Evolutionary conservation across 345 rosid species (phyloP).

Genomic region (Rhizophora mangle): DNA sequence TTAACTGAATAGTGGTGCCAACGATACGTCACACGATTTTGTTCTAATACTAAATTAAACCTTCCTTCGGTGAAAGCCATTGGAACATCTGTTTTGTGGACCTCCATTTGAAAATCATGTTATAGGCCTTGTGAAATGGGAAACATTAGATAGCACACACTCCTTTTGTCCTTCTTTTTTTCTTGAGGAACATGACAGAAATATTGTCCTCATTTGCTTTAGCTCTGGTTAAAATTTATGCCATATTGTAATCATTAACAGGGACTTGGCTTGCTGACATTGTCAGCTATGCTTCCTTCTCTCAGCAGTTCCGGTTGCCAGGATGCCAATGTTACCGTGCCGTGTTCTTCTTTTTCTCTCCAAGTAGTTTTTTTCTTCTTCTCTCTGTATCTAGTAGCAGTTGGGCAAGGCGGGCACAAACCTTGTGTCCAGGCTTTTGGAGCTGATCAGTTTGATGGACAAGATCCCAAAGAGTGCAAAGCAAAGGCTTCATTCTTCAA

Average conservation of each 20-base stretch:
- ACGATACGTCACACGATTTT: too few species aligned
- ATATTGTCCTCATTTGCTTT: not conserved
- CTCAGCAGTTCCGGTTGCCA: not conserved
- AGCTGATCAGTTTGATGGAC: constrained; percentile 22
- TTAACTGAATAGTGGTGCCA: too few species aligned
- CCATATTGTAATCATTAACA: not conserved
- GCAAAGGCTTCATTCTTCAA: constrained; percentile 17
- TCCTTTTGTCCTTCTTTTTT: too few species aligned
- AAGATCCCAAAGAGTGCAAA: constrained; percentile 7
- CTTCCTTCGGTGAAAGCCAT: too few species aligned
- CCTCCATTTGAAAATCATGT: too few species aligned
- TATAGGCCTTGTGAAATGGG: too few species aligned
- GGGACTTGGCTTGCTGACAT: constrained; percentile 14
- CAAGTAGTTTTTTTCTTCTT: constrained; percentile 14
- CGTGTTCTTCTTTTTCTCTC: constrained; percentile 3
- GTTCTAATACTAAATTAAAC: too few species aligned
- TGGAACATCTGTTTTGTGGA: too few species aligned
- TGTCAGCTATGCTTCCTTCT: constrained; percentile 17
- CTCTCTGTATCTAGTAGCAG: constrained; percentile 21
- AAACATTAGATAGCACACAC: too few species aligned
- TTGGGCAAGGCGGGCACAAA: constrained; percentile 21
- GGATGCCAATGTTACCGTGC: not conserved
- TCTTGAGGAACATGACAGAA: too few species aligned
- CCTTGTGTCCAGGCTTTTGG: constrained; percentile 20
- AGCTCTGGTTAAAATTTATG: not conserved